These are phyloP conservation scores for Nepenthes gracilis DNA, from an alignment of 148 eudicot genomes.

Conservation along the genomic window DNA sequence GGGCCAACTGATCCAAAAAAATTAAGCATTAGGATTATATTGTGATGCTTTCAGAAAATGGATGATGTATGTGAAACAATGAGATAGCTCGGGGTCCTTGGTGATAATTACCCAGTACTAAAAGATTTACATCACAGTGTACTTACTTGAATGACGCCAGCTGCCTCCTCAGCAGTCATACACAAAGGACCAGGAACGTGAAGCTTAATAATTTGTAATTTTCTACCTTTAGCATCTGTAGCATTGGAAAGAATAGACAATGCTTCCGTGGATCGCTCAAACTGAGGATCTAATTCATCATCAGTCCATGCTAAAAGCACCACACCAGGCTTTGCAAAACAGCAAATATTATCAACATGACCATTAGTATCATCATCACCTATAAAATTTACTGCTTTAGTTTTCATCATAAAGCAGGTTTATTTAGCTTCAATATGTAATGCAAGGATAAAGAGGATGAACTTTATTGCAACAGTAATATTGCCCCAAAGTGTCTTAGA, in stretches of 20 bases:
- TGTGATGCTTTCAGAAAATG: too few relatives aligned
- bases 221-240: constrained; percentile 78
- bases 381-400: constrained; percentile 15
- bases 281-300: constrained; percentile 76
- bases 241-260: constrained; percentile 49
- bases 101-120: too few relatives aligned
- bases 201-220: constrained; percentile 73
- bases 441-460: too few relatives aligned
- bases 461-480: too few relatives aligned
- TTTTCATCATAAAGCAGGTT: neutral
- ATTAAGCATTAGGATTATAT: too few relatives aligned
- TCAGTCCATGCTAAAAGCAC: constrained; percentile 86
- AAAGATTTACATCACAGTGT: too few relatives aligned
- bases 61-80: too few relatives aligned
- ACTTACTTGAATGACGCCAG: constrained; percentile 61
- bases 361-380: constrained; percentile 99
- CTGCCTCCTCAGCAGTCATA: constrained; percentile 84
- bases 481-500: too few relatives aligned
- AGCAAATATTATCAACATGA: constrained; percentile 87
- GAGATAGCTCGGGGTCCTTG: too few relatives aligned
- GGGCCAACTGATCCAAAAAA: too few relatives aligned
- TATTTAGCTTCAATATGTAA: too few relatives aligned
- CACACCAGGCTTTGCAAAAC: constrained; percentile 86
- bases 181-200: constrained; percentile 80
- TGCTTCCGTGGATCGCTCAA: constrained; percentile 69